Base-by-base conservation (phyloP, 2,329 filamentous ascomycete species). In the Claviceps sp. region DNA sequence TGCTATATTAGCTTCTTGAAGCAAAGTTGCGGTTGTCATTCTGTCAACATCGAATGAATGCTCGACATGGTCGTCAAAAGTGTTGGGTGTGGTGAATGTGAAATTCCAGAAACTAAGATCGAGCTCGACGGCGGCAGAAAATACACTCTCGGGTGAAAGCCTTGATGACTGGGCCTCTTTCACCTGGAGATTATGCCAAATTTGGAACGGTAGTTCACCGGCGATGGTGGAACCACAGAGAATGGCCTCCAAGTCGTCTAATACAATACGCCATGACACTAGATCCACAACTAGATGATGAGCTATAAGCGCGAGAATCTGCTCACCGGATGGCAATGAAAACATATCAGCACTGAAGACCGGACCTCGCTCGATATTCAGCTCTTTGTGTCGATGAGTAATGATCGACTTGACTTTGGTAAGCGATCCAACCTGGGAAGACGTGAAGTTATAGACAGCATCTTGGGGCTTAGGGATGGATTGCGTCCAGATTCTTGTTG, bases 251-350 rank as follows among this genome's bases (percentile, higher is more conserved):
- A 75, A 59, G 48, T 75, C 71, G 36, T 70, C 65, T 0, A 73
- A 57, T 2, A 75, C 60, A 5, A 71, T 62, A 5, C 69, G 62
- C 72, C 72, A 75, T 0, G 70, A 71, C 1, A 74, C 69, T 3
- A 74, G 56, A 48, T 74, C 72, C 14, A 74, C 64, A 3, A 69
- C 63, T 0, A 70, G 58, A 52, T 70, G 68, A n/a, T 70, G 67
- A 4, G 61, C 63, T 6, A 62, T 58, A 6, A 71, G 47, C 4
- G 62, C 67, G 0, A 68, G 44, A 1, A 58, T 44, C 34, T 65
- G 64, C 16, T 57, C 36, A 3, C 52, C 52, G 1, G 52, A 24
- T 18, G 13, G 26, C 7, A 52, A 16, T 3, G 46, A 45, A 20
- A 49, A 49, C 24, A 52, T 6, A 24, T 55, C 54, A 3, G 49